Base-by-base conservation (phyloP, 2,329 filamentous ascomycete species). In the Fusarium sp. region DNA sequence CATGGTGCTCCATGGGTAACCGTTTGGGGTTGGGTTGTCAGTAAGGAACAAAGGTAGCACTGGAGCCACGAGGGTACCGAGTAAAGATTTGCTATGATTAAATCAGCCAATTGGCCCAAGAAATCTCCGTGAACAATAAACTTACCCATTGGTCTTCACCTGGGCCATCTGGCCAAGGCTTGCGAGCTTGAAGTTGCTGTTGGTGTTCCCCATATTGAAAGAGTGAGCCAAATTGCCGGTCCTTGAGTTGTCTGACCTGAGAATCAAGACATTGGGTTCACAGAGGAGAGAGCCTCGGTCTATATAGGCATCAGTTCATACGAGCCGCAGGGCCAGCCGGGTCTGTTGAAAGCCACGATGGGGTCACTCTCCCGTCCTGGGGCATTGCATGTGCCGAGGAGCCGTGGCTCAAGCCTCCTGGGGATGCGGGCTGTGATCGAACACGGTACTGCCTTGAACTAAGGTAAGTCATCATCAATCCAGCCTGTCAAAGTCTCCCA, bases 1-100 rank as follows among this genome's bases (percentile, higher is more conserved):
- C 44, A 80, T 76, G 6, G 71, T 74, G 28, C 86, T 87, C 88
- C 88, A 90, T 2, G 88, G 88, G 51, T 74, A 83, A 4, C 85
- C 85, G 64, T 83, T 79, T 0, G 84, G 83, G 3, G 85, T 73
- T 18, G 86, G 84, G 66, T 87, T 87, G 74, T 86, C 81, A 6
- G 74, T 80, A 15, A 88, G 77, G 65, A 86, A 88, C 1, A 73
- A 53, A 4, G 84, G 82, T 18, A 86, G 73, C 7, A 77, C 37
- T 2, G 80, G 79, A 2, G 81, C 80, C 18, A 77, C 39, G 1
- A 81, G 52, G 0, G 83, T 85, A 13, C 84, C 84, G 9, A 82
- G 71, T 2, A 80, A 37, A 6, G 84, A 86, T 30, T 79, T 76
- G 1, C 84, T 78, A 44, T 41, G 30, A 39, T 28, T 36, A 37